phyloP scores from a whole-genome alignment of 495 filamentous ascomycete species.

The Apiosordaria backusii region DNA sequence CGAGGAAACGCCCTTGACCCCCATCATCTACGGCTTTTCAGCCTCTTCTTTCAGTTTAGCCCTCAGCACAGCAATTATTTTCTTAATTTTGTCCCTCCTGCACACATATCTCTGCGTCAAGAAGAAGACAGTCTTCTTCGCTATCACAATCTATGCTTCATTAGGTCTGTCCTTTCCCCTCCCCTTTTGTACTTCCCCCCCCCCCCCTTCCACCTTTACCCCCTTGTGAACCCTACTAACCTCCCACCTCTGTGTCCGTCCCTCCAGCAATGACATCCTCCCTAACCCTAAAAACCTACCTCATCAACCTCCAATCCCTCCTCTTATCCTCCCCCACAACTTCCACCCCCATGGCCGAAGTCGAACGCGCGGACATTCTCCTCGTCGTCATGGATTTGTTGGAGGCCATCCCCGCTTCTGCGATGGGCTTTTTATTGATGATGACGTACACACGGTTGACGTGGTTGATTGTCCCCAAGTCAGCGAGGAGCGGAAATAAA shows the following conservation, averaged over 20 bases:
- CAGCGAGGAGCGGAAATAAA: not conserved
- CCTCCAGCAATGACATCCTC: not conserved
- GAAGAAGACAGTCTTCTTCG: not conserved
- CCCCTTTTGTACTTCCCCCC: too few species aligned
- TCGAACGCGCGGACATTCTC: not conserved
- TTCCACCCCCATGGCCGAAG: not conserved
- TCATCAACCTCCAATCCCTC: not conserved
- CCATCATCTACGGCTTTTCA: not conserved
- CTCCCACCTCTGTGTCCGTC: too few species aligned
- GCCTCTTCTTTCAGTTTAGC: not conserved
- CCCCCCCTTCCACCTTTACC: too few species aligned
- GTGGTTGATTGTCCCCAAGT: slow-evolving; percentile 13
- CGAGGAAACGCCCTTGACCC: not conserved
- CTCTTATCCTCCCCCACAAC: not conserved
- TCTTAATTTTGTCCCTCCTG: not conserved
- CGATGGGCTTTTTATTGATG: slow-evolving; percentile 9
- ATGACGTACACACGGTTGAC: slow-evolving; percentile 18
- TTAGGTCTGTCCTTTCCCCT: not conserved
- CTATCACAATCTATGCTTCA: not conserved
- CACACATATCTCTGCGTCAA: not conserved
- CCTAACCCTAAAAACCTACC: not conserved
- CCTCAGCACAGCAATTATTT: not conserved
- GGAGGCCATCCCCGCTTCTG: not conserved
- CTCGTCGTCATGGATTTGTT: slow-evolving; percentile 5
- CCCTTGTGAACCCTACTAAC: too few species aligned